Evolutionary conservation across 2,329 filamentous ascomycete species (phyloP).

Genomic region (Calonectria hawksworthii): DNA sequence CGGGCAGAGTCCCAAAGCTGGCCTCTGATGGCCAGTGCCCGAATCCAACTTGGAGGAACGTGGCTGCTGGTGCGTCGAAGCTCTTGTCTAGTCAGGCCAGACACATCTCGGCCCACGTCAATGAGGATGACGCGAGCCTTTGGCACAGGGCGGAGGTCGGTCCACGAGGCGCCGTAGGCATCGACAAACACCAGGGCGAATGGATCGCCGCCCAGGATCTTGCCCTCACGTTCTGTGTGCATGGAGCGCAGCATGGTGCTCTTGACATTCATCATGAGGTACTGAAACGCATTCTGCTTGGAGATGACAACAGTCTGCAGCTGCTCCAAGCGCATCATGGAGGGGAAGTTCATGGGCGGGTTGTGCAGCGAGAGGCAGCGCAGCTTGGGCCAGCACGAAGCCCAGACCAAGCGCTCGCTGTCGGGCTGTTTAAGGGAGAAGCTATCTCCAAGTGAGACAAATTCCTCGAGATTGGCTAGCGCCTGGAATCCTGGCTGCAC

Average conservation of each 20-base stretch:
- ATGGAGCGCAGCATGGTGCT: slow-evolving; percentile 6
- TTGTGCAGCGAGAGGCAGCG: slow-evolving; percentile 12
- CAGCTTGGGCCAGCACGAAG: slow-evolving; percentile 14
- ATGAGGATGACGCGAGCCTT: slow-evolving; percentile 14
- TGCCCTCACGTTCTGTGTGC: background rate
- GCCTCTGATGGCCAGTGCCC: slow-evolving; percentile 11
- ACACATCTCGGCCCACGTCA: slow-evolving; percentile 8
- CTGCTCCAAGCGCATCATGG: background rate
- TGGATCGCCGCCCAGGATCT: background rate
- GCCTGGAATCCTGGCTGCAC: slow-evolving; percentile 21
- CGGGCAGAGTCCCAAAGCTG: slow-evolving; percentile 11
- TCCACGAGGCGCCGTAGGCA: slow-evolving; percentile 10
- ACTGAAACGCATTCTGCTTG: background rate
- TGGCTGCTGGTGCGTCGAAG: background rate
- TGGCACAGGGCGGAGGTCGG: slow-evolving; percentile 7
- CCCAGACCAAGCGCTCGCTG: slow-evolving; percentile 12
- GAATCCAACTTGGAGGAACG: slow-evolving; percentile 10
- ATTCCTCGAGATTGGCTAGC: slow-evolving; percentile 23
- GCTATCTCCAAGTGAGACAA: slow-evolving; percentile 12
- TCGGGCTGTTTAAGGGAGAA: slow-evolving; percentile 8
- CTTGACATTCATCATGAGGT: slow-evolving; percentile 11
- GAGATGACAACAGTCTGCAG: slow-evolving; percentile 11
- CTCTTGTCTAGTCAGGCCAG: background rate
- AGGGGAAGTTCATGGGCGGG: slow-evolving; percentile 1
- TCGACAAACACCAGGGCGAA: slow-evolving; percentile 15